Conservation (phyloP, 345 rosid species). For the Pseudoturritis turrita region DNA sequence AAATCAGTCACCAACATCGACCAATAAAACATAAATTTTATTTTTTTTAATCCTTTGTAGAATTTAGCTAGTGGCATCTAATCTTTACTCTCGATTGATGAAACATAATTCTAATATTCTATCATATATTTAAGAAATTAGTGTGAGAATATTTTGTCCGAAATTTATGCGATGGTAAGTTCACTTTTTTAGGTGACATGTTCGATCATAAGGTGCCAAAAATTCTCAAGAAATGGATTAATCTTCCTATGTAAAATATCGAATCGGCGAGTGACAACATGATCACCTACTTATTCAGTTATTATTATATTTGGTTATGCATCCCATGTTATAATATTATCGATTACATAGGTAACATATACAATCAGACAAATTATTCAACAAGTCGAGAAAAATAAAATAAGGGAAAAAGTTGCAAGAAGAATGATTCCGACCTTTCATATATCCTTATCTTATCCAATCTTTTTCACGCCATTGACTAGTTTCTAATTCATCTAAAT, state of each 20-base stretch:
- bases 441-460: conserved; percentile 28
- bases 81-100: background rate
- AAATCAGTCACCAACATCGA: too few species aligned
- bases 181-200: conserved; percentile 9
- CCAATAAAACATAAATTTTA: too few species aligned
- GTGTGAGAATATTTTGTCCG: background rate
- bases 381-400: background rate
- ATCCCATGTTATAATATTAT: background rate
- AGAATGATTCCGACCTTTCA: conserved; percentile 10
- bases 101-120: background rate
- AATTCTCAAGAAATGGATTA: background rate
- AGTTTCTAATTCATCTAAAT: background rate
- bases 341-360: background rate
- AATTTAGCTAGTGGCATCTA: background rate
- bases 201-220: conserved; percentile 15
- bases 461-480: conserved; percentile 22
- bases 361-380: background rate
- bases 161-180: conserved; percentile 6
- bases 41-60: background rate
- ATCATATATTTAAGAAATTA: background rate
- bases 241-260: background rate
- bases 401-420: background rate
- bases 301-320: background rate
- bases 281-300: background rate
- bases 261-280: conserved; percentile 16